Evolutionary conservation across 306 rosid genomes (phyloP).

Genomic region (Sicyos edulis): DNA sequence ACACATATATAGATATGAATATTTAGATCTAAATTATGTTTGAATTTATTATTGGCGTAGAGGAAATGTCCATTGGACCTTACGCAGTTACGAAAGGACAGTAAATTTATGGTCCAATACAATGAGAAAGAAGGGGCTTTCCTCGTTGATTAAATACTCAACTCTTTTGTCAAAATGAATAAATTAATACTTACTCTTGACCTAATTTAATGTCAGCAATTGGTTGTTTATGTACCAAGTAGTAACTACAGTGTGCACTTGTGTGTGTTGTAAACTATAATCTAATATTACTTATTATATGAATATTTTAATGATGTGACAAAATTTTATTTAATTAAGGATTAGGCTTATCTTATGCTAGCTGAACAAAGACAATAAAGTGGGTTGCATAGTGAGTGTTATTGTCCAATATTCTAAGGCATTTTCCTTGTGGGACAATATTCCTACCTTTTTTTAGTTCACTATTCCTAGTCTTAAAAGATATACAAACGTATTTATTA

Average conservation of each 20-base stretch:
- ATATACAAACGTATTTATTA: background rate
- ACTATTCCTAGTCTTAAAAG: background rate
- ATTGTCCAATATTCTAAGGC: conserved; percentile 8
- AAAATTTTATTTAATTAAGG: background rate
- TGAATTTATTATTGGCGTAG: background rate
- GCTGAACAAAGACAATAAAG: background rate
- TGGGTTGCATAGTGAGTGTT: background rate
- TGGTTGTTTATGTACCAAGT: background rate
- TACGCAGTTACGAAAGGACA: background rate
- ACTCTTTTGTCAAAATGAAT: too few species aligned
- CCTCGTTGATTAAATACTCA: background rate
- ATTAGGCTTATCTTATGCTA: background rate
- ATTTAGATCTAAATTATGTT: too few species aligned
- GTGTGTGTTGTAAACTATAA: background rate
- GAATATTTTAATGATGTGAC: background rate
- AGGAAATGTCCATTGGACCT: background rate
- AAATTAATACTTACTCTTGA: too few species aligned
- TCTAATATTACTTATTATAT: background rate
- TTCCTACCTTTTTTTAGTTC: background rate
- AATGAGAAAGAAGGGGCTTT: background rate
- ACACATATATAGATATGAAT: too few species aligned
- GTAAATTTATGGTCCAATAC: background rate
- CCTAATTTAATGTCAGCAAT: conserved; percentile 17
- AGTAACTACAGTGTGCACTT: too few species aligned
- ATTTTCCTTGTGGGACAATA: background rate